Base-by-base conservation (phyloP, 345 rosid species). In the Eucalyptus regnans region DNA sequence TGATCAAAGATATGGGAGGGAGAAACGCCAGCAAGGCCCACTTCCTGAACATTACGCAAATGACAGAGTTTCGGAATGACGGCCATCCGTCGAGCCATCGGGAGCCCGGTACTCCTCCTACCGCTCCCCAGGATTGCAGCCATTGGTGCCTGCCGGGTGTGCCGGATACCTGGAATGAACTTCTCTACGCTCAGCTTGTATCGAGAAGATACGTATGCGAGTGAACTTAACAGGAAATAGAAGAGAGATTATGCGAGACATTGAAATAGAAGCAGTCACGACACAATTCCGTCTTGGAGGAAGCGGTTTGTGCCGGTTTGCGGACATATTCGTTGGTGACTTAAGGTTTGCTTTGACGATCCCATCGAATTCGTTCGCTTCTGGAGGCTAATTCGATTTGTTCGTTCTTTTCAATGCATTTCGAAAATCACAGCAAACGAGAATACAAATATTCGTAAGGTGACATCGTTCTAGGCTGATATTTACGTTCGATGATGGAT, bases 101-200 rank as follows among this genome's bases (percentile, higher is more conserved):
- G n/a, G 97, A 95, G 92, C 92, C 92, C 6, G 95, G 95, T 9
- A 96, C 95, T 87, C 92, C 93, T 5, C 86, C 87, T 68, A 90
- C 91, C 88, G 97, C 97, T 91, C 96, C 99, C 15, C 97, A 97
- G 90, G 99, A 96, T 89, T 96, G 98, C 93, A 96, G 99, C 93
- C 99, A 96, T 86, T 98, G 99, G 99, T 98, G 99, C 91, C 87
- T 96, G 89, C 99, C 99, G 6, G 99, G 99, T 16, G 92, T 98
- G 68, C 99, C 99, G 18, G 97, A 97, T 88, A 91, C 94, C 31
- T 98, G 99, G 99, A 97, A 98, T 90, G 95, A 96, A 89, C 92
- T 98, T 51, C 93, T 97, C 92, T 97, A 95, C 89, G 96, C 96
- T 51, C 93, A 94, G 52, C 92, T 98, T 64, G 48, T 95, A 90